Conservation (phyloP, 495 filamentous ascomycete genomes). For the Pseudoneurospora amorphoporcata region DNA sequence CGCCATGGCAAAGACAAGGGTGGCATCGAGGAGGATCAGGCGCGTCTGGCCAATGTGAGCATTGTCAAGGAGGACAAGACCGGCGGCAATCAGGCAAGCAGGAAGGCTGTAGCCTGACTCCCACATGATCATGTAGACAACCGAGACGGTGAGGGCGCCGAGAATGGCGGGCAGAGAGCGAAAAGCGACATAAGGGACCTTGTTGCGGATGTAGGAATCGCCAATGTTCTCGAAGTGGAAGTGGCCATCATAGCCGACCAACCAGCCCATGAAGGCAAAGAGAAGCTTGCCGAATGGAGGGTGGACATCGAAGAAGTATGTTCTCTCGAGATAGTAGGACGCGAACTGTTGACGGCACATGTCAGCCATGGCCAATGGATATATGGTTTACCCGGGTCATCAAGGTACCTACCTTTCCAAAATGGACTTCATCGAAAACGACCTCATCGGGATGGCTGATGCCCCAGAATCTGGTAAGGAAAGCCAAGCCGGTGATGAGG, state of each 20-base stretch:
- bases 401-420: conserved; percentile 72
- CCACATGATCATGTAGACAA: conserved; percentile 97
- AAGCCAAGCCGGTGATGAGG: conserved; percentile 73
- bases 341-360: conserved; percentile 53
- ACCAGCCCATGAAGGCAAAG: conserved; percentile 91
- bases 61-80: conserved; percentile 91
- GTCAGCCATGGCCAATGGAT: conserved; percentile 5
- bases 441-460: conserved; percentile 92
- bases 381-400: neutral
- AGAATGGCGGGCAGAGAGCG: conserved; percentile 87
- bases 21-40: conserved; percentile 89
- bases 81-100: conserved; percentile 76
- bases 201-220: conserved; percentile 94
- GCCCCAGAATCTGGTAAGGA: conserved; percentile 87
- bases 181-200: conserved; percentile 93
- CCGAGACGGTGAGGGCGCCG: conserved; percentile 86
- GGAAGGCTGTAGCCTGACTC: conserved; percentile 95
- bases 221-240: conserved; percentile 99
- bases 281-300: conserved; percentile 89
- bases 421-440: conserved; percentile 98
- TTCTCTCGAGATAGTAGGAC: conserved; percentile 93
- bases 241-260: conserved; percentile 88
- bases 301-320: conserved; percentile 99
- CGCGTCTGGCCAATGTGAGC: conserved; percentile 96
- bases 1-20: conserved; percentile 90